Base-by-base conservation (phyloP, 352 stramenopile species). In the Globisporangium orthogonon region DNA sequence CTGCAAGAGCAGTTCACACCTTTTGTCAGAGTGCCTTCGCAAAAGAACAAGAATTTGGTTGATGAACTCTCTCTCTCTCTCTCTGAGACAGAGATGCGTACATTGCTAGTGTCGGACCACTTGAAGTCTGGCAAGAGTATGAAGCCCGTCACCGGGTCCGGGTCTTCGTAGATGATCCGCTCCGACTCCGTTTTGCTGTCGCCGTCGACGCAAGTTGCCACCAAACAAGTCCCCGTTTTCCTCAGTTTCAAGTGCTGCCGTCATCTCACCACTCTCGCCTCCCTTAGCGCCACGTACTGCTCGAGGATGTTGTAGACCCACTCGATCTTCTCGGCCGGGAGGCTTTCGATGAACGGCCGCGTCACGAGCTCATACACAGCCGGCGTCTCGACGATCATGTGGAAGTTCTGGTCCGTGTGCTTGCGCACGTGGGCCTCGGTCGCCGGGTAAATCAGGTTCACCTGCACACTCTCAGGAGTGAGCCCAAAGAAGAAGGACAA, bases 251-350 rank as follows among this genome's bases (percentile, higher is more conserved):
- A 41, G 35, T 14, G 35, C 9, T 41, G 35, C 4, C 37, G 37
- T 13, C 37, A 40, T 10, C 35, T 13, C 37, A 43, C 11, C 37
- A 17, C 4, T 13, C 15, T 30, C 39, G 23, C 33, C 17, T 56
- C 2, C 45, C 5, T 9, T 9, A 23, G 23, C 23, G 4, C 3
- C 15, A 75, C 84, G 72, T 78, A 95, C 86, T 89, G 74, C 6
- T 92, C 80, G 40, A 95, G 62, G 57, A 95, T 95, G 56, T 95
- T 95, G 73, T 91, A 91, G 47, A 95, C 75, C 86, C 86, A 95
- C 50, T 92, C 81, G 56, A 95, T 76, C 52, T 89, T 92, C 44
- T 87, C 78, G 29, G 51, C 44, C 0, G 83, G 86, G 54, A 92
- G 73, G 55, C 62, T 92, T 41, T 89, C 74, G 28, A 95, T 95